Evolutionary conservation across 495 filamentous ascomycete species (phyloP).

Genomic region (Mytilinidion resinicola): DNA sequence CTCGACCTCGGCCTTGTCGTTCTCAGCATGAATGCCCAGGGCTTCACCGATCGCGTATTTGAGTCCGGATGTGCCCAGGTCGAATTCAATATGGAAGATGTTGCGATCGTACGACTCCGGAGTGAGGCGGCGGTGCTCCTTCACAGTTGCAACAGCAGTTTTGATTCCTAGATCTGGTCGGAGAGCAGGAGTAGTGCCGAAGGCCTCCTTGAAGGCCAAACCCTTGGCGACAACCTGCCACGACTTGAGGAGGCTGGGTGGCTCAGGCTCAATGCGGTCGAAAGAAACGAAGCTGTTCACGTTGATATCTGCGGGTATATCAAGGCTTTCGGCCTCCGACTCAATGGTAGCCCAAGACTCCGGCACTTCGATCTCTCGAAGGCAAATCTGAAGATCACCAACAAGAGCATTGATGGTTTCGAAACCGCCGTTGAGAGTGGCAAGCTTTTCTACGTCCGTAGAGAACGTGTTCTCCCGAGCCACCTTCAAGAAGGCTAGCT

Average conservation of each 20-base stretch:
- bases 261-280: slow-evolving; percentile 67
- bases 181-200: slow-evolving; percentile 61
- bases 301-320: slow-evolving; percentile 56
- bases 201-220: slow-evolving; percentile 91
- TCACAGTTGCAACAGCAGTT: slow-evolving; percentile 81
- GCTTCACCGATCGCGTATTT: slow-evolving; percentile 97
- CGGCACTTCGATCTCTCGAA: slow-evolving; percentile 67
- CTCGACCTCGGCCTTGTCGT: slow-evolving; percentile 68
- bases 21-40: slow-evolving; percentile 94
- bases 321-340: slow-evolving; percentile 45
- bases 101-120: slow-evolving; percentile 88
- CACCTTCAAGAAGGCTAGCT: slow-evolving; percentile 76
- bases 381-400: slow-evolving; percentile 60
- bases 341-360: slow-evolving; percentile 69
- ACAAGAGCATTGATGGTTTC: slow-evolving; percentile 53
- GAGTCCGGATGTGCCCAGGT: slow-evolving; percentile 81
- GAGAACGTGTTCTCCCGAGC: slow-evolving; percentile 53
- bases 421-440: slow-evolving; percentile 47
- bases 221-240: slow-evolving; percentile 82
- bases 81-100: slow-evolving; percentile 99
- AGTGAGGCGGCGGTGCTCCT: slow-evolving; percentile 91
- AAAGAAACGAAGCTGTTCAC: slow-evolving; percentile 77
- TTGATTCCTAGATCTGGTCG: slow-evolving; percentile 81
- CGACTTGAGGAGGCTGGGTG: slow-evolving; percentile 57
- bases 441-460: slow-evolving; percentile 50